Evolutionary conservation across 257 asterid species (phyloP).

Genomic region (Striga asiatica): DNA sequence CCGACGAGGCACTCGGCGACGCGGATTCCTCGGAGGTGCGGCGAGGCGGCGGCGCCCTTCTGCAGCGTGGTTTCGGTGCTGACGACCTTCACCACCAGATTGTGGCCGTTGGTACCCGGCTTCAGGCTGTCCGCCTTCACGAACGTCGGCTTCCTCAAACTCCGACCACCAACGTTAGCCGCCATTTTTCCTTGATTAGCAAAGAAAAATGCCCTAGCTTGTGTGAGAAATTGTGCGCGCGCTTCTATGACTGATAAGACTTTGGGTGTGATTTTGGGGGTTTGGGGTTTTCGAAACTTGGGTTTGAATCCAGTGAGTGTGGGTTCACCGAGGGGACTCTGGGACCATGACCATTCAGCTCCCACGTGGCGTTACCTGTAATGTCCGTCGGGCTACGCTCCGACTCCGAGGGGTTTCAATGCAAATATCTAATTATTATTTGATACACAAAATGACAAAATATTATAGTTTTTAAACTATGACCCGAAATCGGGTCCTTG

Average conservation of each 20-base stretch:
- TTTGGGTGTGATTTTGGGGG: conserved; percentile 1
- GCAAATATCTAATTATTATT: no score
- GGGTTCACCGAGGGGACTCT: conserved; percentile 13
- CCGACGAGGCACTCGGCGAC: conserved; percentile 76
- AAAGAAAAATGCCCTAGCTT: conserved; percentile 21
- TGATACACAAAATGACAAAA: no score
- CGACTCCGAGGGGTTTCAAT: no score
- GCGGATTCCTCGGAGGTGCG: conserved; percentile 39
- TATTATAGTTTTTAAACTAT: no score
- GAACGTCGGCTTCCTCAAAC: conserved; percentile 47
- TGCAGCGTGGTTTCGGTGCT: conserved; percentile 32
- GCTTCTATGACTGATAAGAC: neutral
- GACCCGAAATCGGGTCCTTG: no score
- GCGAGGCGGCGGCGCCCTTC: conserved; percentile 37
- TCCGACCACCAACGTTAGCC: conserved; percentile 17
- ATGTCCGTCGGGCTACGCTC: no score
- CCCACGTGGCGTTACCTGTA: no score
- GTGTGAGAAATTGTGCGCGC: conserved; percentile 12
- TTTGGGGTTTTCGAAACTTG: neutral
- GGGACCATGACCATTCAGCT: conserved; percentile 11
- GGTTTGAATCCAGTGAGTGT: conserved; percentile 23
- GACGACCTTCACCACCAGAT: conserved; percentile 45
- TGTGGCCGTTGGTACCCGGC: conserved; percentile 62
- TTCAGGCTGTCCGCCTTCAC: conserved; percentile 46
- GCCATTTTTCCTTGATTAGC: conserved; percentile 28